Percentiles rank a stretch among this genome's conserved stretches.
These are phyloP conservation scores for Mortierella sp. DNA, from an alignment of 371 early-diverging fungal species.

Conservation along the genomic window DNA sequence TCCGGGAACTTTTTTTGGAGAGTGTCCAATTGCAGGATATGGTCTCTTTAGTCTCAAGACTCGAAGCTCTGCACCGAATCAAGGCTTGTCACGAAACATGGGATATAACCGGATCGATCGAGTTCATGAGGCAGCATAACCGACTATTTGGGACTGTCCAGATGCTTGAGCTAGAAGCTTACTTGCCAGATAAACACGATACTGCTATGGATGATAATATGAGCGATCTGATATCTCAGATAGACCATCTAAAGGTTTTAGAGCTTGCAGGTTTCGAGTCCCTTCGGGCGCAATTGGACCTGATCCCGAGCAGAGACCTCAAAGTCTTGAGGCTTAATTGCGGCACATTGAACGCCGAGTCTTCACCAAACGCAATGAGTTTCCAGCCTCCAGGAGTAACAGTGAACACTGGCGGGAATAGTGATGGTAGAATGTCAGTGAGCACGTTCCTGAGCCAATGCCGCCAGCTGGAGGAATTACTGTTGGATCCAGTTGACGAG, in stretches of 20 bases:
- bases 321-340: constrained; percentile 46
- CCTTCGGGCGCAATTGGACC: constrained; percentile 19
- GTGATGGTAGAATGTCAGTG: constrained; percentile 26
- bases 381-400: not conserved
- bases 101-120: constrained; percentile 41
- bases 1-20: constrained; percentile 47
- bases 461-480: constrained; percentile 44
- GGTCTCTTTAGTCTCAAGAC: constrained; percentile 22
- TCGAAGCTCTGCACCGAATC: constrained; percentile 32
- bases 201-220: constrained; percentile 38
- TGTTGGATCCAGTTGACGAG: constrained; percentile 41
- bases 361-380: not conserved
- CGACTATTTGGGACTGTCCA: constrained; percentile 38
- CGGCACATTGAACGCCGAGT: constrained; percentile 18
- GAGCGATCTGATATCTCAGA: constrained; percentile 29
- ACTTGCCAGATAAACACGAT: constrained; percentile 40
- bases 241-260: constrained; percentile 28
- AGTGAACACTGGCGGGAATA: not conserved
- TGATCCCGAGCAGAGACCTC: constrained; percentile 26
- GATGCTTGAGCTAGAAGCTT: constrained; percentile 47
- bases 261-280: constrained; percentile 48
- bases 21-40: constrained; percentile 48
- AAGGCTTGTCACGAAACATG: constrained; percentile 41
- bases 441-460: constrained; percentile 47
- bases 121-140: constrained; percentile 46